Evolutionary conservation across 805 yeast genomes (phyloP), one percentile per base, ranked within the genome.

Genomic region (Wickerhamomyces queroliae): DNA sequence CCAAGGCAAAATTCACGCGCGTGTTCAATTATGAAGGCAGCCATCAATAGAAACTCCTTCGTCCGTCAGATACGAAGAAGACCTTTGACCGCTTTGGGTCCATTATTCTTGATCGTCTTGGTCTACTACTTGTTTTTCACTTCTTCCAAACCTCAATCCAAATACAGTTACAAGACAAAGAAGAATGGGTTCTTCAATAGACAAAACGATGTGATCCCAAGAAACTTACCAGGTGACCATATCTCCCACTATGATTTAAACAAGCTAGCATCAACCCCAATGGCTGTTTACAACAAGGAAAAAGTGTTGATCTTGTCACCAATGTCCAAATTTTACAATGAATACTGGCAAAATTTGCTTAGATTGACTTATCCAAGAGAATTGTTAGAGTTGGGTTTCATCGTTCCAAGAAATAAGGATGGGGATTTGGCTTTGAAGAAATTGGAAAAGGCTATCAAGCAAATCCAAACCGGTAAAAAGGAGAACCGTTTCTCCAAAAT

Each of bases 261-360:
- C 66, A 73, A 74, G 48, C 66, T 91, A 48, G 78, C 78, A 20
- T 74, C 91, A 4, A 76, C 90, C 3, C 70, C 84, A 22, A 72
- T 77, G 61, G 84, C 96, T 17, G 78, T 78, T 37, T 72, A 72
- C 42, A 83, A 87, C 61, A 76, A 75, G 52, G 97, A 93, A 58
- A 82, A 84, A 46, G 86, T 93, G 17, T 70, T 93, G 57, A 78
- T 93, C 41, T 71, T 93, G 56, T 80, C 97, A 2, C 99, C 99
- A 27, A 80, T 93, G 77, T 83, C 95, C 33, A 76, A 80, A 48
- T 93, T 93, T 58, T 80, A 85, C 58, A 78, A 80, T 24, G 83
- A 77, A 48, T 93, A 89, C 66, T 93, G 98, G 98, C 76, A 75
- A 28, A 93, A 93, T 60, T 63, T 93, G 44, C 61, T 83, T 44